Evolutionary conservation across 345 rosid species (phyloP), one percentile per base, ranked within the genome.

Genomic region (Clarkia xantiana): DNA sequence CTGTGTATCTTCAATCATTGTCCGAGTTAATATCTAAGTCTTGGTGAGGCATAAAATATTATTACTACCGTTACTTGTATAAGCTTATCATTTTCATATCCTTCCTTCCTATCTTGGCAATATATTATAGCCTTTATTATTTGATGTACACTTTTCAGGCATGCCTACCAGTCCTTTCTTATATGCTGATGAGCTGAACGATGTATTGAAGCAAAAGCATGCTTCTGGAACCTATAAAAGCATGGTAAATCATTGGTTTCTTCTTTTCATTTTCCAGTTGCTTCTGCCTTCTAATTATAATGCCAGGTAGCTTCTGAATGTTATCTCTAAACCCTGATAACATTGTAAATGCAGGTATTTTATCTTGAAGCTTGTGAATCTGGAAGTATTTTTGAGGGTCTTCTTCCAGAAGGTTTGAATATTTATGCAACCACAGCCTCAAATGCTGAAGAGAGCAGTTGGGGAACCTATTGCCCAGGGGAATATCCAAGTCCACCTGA

Each of bases 351-450:
- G 64, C 54, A 93, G 99, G 95, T 87, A 54, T 93, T 93, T 66
- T 93, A 93, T 70, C 94, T 93, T 2, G 99, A 93, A 80, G 96
- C 99, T 62, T 93, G 99, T 72, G 99, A 93, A 57, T 87, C 96
- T 42, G 96, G 96, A 62, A 93, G 99, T 67, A 82, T 93, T 61
- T 93, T 93, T 58, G 96, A 87, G 78, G 96, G 96, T 59, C 76
- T 93, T 78, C 99, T 93, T 69, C 82, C 84, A 1, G 76, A 84
- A 62, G 88, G 77, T 64, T 67, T 93, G 54, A 87, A 87, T 66
- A 93, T 87, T 49, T 93, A 87, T 63, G 96, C 90, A 58, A 87
- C 96, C 62, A 93, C 96, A 49, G 95, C 99, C 2, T 19, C 96
- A 49, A 93, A 93, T 67, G 96, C 94, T 4, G 81, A 53, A 47